Evolutionary conservation across 768 basidiomycete genomes (phyloP).

Genomic region (Psilocybe cyanescens): DNA sequence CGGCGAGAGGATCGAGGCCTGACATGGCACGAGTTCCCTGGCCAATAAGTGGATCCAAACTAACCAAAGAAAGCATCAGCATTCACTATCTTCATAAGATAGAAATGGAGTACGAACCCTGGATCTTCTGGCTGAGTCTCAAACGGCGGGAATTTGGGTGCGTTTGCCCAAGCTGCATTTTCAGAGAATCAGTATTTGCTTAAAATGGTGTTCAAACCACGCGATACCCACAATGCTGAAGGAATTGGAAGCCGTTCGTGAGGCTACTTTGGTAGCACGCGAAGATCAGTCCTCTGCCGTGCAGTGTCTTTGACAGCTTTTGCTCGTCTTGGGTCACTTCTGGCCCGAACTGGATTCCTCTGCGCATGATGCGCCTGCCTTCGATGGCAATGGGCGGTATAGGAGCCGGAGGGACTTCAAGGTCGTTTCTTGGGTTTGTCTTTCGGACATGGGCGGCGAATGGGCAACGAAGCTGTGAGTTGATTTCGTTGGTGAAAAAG

Average conservation of each 20-base stretch:
- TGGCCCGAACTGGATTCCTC: conserved; percentile 56
- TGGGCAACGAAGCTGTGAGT: conserved; percentile 44
- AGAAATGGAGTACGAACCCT: conserved; percentile 27
- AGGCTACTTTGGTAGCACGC: conserved; percentile 45
- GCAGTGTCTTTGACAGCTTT: conserved; percentile 37
- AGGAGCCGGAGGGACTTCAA: conserved; percentile 28
- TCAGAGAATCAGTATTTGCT: not conserved
- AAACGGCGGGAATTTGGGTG: conserved; percentile 36
- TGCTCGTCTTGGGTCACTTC: conserved; percentile 47
- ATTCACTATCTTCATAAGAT: not conserved
- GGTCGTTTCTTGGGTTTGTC: conserved; percentile 48
- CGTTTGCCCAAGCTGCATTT: conserved; percentile 41
- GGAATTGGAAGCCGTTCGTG: conserved; percentile 42
- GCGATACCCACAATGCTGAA: conserved; percentile 38
- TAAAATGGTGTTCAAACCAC: not conserved
- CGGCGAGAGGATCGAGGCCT: conserved; percentile 55
- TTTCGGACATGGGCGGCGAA: conserved; percentile 54
- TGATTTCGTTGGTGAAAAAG: conserved; percentile 36
- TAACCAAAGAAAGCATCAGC: conserved; percentile 6
- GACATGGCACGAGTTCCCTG: conserved; percentile 25
- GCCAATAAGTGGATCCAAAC: conserved; percentile 28
- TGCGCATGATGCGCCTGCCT: conserved; percentile 45
- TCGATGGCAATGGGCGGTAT: conserved; percentile 24
- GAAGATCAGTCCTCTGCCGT: conserved; percentile 54
- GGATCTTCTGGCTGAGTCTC: conserved; percentile 30